Evolutionary conservation across 2,329 filamentous ascomycete genomes (phyloP).

Genomic region (Graphilbum sp.): DNA sequence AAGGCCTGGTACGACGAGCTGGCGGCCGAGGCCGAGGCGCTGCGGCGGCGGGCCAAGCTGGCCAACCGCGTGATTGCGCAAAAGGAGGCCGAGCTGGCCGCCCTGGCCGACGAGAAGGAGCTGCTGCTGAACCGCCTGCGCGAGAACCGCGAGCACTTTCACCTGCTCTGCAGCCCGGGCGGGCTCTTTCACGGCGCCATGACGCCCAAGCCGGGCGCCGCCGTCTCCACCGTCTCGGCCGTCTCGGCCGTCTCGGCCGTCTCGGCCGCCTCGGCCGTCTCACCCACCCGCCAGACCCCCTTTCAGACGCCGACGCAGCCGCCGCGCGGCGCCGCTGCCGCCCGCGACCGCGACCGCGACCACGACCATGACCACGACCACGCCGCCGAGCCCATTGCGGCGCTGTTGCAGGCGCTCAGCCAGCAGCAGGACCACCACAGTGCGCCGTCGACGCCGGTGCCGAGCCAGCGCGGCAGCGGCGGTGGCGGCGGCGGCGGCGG

Average conservation of each 20-base stretch:
- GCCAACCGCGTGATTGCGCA: slow-evolving; percentile 67
- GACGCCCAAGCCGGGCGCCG: slow-evolving; percentile 30
- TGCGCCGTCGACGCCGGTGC: slow-evolving; percentile 53
- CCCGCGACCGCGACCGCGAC: no score
- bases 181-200: slow-evolving; percentile 47
- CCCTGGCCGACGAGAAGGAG: slow-evolving; percentile 58
- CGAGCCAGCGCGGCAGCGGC: slow-evolving; percentile 27
- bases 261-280: slow-evolving; percentile 15
- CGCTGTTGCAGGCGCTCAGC: slow-evolving; percentile 66
- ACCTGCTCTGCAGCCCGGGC: slow-evolving; percentile 59
- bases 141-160: slow-evolving; percentile 78
- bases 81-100: slow-evolving; percentile 56
- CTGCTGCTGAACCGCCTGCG: slow-evolving; percentile 70
- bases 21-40: slow-evolving; percentile 45
- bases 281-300: no score
- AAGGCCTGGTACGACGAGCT: slow-evolving; percentile 50
- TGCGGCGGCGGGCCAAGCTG: slow-evolving; percentile 49
- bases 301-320: no score
- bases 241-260: slow-evolving; percentile 13
- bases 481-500: no score
- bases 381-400: slow-evolving; percentile 54
- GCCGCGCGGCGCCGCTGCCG: slow-evolving; percentile 12
- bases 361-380: slow-evolving; percentile 34
- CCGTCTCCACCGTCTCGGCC: slow-evolving; percentile 27
- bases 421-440: slow-evolving; percentile 60